Evolutionary conservation across 106 monocot genomes (phyloP), one percentile per base, ranked within the genome.

Genomic region (Hemerocallis citrina): DNA sequence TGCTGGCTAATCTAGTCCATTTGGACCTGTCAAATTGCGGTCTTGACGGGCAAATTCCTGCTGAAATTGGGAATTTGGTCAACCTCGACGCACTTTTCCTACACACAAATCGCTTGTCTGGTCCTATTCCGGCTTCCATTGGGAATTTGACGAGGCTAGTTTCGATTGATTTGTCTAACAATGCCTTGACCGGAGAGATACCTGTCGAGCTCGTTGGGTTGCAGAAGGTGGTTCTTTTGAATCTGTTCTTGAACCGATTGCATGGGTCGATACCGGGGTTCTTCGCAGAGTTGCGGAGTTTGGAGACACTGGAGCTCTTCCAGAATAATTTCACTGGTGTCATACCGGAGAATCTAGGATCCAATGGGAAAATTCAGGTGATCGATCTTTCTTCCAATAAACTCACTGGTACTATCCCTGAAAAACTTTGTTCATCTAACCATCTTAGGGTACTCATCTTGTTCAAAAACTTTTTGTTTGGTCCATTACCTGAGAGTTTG

Each of bases 281-380:
- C 70, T 0, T 85, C 28, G 84, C 88, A 0, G 65, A 64, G 44
- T 68, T 98, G 13, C 96, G 87, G 21, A 40, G 57, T 8, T 46
- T 98, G 52, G 70, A 84, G 33, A 81, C 71, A 13, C 72, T 92
- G 12, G 77, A 76, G 61, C 74, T 98, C 4, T 98, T 92, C 77
- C 84, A 79, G 84, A 98, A 98, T 73, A 98, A 98, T 73, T 77
- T 98, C 77, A 92, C 96, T 8, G 90, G 90, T 8, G 34, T 34
- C 4, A 69, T 96, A 21, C 96, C 96, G 4, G 84, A 66, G 35
- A 43, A 40, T 0, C 84, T 96, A 6, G 96, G 96, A 9, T 16
- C 56, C 46, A 80, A 69, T 34, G 88, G 84, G 9, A 57, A 23
- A 72, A 24, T 98, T 12, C 74, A 55, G 37, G 22, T 85, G 21